Evolutionary conservation across 805 yeast species (phyloP), one percentile per base, ranked within the genome.

Genomic region (Kluyveromyces dobzhanskii): DNA sequence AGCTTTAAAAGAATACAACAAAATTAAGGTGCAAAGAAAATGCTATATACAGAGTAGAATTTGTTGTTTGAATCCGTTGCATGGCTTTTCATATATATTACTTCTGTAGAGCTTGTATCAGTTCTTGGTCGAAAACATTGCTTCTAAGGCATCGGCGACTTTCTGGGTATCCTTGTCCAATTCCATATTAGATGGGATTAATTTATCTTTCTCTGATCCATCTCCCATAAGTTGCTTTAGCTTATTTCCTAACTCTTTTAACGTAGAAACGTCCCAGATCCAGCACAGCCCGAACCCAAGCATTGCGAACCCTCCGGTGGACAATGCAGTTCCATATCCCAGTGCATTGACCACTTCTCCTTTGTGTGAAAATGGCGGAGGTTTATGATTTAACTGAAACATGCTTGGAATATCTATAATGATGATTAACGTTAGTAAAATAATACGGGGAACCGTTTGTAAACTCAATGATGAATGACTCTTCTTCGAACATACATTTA

Each of bases 271-370:
- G 53, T 86, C 94, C 61, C 72, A 69, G 30, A 78, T 67, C 95
- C 95, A 87, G 51, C 85, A 78, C 2, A 77, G 67, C 2, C 94
- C 94, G 29, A 84, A 73, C 2, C 78, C 65, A 4, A 75, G 61
- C 85, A 85, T 84, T 1, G 85, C 73, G 49, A 81, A 72, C 0
- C 85, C 75, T 1, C 86, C 72, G 0, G 78, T 70, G 2, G 95
- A 84, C 13, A 88, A 63, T 34, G 82, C 61, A 0, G 95, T 75
- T 2, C 95, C 94, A 30, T 84, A 80, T 0, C 80, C 76, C 3
- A 88, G 85, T 0, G 96, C 96, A 30, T 78, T 76, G 25, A 85
- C 75, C 2, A 95, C 95, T 57, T 87, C 95, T 39, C 76, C 74
- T 44, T 84, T 77, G 55, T 84, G 78, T 23, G 83, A 80, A 53